Conservation (phyloP, 2,329 filamentous ascomycete genomes). For the Helotiales sp. region DNA sequence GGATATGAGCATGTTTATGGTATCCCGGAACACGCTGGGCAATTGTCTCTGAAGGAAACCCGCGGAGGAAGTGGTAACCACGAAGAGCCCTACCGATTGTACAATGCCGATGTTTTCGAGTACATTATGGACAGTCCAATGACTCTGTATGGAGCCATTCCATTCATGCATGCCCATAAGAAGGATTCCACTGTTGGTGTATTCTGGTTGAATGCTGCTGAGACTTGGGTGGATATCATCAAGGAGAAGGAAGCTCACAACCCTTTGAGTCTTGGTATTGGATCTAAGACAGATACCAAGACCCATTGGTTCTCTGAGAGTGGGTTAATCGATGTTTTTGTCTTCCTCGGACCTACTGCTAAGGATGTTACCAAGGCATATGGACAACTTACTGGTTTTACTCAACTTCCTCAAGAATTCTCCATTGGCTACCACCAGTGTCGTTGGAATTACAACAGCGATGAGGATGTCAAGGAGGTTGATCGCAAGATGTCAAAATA, state of each 20-base stretch:
- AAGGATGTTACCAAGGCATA: slow-evolving; percentile 82
- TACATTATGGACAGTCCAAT: slow-evolving; percentile 97
- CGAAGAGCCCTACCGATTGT: slow-evolving; percentile 88
- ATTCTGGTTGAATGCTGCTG: slow-evolving; percentile 96
- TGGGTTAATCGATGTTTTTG: slow-evolving; percentile 88
- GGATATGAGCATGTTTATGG: slow-evolving; percentile 93
- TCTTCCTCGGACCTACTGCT: slow-evolving; percentile 89
- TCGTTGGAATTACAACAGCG: slow-evolving; percentile 97
- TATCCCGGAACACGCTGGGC: slow-evolving; percentile 90
- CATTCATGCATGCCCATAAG: slow-evolving; percentile 96
- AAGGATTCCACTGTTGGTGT: slow-evolving; percentile 93
- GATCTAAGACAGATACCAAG: slow-evolving; percentile 74
- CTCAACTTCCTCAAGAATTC: slow-evolving; percentile 89
- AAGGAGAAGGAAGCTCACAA: slow-evolving; percentile 78
- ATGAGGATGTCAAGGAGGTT: slow-evolving; percentile 96
- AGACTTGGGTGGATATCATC: slow-evolving; percentile 95
- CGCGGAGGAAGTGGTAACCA: slow-evolving; percentile 86
- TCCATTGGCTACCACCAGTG: slow-evolving; percentile 95
- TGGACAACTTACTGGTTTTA: slow-evolving; percentile 88
- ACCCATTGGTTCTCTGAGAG: slow-evolving; percentile 98
- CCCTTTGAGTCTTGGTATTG: slow-evolving; percentile 74
- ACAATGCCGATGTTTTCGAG: slow-evolving; percentile 97
- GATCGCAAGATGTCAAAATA: slow-evolving; percentile 95
- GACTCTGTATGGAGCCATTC: slow-evolving; percentile 97
- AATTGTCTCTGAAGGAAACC: slow-evolving; percentile 87